These are phyloP conservation scores for Pleurotus cornucopiae DNA, from an alignment of 768 basidiomycete species.

Conservation along the genomic window DNA sequence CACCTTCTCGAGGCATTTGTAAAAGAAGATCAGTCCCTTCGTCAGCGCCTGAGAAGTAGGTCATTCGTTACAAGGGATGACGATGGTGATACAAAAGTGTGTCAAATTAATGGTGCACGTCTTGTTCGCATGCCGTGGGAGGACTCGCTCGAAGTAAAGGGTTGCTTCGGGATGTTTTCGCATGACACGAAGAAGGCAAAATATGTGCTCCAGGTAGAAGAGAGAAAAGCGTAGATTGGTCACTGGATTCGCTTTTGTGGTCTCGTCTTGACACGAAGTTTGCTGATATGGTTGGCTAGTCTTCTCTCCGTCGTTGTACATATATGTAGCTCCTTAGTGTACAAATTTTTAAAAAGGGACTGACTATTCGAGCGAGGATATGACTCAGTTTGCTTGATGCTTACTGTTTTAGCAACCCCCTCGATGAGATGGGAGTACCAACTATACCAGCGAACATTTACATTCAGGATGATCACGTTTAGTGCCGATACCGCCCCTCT, in stretches of 20 bases:
- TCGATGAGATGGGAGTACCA: not conserved
- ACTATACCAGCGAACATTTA: not conserved
- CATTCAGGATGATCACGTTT: no score
- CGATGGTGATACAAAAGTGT: no score
- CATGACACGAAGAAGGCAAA: no score
- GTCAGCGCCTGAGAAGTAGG: not conserved
- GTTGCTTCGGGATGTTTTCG: no score
- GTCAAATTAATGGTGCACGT: no score
- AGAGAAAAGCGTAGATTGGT: no score
- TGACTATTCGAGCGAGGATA: not conserved
- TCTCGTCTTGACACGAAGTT: not conserved
- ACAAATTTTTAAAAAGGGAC: not conserved
- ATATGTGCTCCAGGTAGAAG: no score
- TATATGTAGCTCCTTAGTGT: no score
- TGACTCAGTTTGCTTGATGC: not conserved
- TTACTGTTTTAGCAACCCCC: not conserved
- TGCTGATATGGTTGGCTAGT: not conserved
- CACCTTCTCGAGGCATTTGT: not conserved
- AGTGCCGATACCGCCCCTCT: no score
- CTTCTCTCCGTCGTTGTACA: not conserved
- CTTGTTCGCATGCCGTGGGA: no score
- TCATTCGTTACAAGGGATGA: not conserved
- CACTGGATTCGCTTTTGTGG: no score
- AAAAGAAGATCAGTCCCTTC: not conserved
- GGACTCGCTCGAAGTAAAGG: no score